Conservation (phyloP, 2,329 filamentous ascomycete genomes). For the Colletotrichum sp. region DNA sequence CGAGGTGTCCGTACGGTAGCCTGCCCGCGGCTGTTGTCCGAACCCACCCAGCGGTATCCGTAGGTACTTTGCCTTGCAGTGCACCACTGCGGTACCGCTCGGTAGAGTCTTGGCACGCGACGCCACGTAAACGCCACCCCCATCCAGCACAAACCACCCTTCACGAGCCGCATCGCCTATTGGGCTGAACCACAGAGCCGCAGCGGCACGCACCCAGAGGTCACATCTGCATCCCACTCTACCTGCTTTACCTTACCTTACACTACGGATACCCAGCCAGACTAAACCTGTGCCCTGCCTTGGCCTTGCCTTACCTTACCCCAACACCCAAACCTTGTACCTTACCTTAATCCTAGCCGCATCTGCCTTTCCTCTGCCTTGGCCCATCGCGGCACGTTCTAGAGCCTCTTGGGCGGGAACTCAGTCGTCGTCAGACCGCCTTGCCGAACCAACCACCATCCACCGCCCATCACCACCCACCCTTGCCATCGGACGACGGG, state of each 20-base stretch:
- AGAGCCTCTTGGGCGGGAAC: not conserved
- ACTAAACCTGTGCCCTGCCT: not conserved
- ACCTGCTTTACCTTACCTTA: not conserved
- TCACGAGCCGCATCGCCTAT: conserved; percentile 3
- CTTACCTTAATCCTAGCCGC: not conserved
- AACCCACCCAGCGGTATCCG: not conserved
- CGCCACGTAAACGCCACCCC: conserved; percentile 16
- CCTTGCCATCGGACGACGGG: not conserved
- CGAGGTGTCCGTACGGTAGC: not conserved
- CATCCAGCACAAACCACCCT: not conserved
- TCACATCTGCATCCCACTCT: not conserved
- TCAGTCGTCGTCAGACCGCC: conserved; percentile 7
- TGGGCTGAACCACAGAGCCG: not conserved
- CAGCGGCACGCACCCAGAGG: not conserved
- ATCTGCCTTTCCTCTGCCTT: not conserved
- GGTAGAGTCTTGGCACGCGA: not conserved
- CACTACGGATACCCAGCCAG: not conserved
- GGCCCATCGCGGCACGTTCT: not conserved
- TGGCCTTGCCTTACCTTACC: not conserved
- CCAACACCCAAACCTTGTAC: not conserved
- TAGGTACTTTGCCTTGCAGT: not conserved
- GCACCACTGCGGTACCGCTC: not conserved
- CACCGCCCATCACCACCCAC: not conserved
- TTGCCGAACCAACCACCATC: not conserved
- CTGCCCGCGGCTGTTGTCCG: conserved; percentile 8